phyloP scores from a whole-genome alignment of 306 rosid species.

The Cicer arietinum region DNA sequence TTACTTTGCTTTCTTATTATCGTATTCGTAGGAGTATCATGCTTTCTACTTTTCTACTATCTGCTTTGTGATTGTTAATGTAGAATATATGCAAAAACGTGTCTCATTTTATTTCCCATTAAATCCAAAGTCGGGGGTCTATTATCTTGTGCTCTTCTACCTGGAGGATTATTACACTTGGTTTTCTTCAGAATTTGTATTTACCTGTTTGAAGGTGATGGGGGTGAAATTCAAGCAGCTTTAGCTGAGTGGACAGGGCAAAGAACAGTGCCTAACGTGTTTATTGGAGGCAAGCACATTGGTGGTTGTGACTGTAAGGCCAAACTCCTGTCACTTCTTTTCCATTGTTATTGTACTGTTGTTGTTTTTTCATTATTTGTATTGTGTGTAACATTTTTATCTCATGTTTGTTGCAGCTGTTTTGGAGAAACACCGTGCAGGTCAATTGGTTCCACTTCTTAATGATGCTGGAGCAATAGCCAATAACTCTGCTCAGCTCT shows the following conservation, averaged over 20 bases:
- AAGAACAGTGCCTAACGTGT: slow-evolving; percentile 75
- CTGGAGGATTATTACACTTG: background rate
- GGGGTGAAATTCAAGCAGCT: slow-evolving; percentile 65
- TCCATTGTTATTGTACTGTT: background rate
- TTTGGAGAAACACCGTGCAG: slow-evolving; percentile 61
- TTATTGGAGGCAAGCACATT: slow-evolving; percentile 69
- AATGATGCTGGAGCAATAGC: slow-evolving; percentile 69
- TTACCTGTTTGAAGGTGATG: slow-evolving; percentile 59
- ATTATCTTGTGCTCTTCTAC: background rate
- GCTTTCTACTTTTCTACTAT: background rate
- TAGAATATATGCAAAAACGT: background rate
- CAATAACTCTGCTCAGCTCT: slow-evolving; percentile 55
- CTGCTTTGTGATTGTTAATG: too few species aligned
- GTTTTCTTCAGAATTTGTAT: too few species aligned
- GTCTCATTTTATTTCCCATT: background rate
- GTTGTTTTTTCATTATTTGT: background rate
- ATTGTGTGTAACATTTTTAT: background rate
- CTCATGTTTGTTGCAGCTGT: slow-evolving; percentile 56
- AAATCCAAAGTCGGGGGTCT: background rate
- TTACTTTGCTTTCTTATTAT: slow-evolving; percentile 18
- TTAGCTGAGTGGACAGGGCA: slow-evolving; percentile 55
- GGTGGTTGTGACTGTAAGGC: slow-evolving; percentile 61
- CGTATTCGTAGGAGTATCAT: background rate
- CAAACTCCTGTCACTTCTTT: background rate
- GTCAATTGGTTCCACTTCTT: slow-evolving; percentile 76